Evolutionary conservation across 129 eudicot species (phyloP).

Genomic region (Centella asiatica): DNA sequence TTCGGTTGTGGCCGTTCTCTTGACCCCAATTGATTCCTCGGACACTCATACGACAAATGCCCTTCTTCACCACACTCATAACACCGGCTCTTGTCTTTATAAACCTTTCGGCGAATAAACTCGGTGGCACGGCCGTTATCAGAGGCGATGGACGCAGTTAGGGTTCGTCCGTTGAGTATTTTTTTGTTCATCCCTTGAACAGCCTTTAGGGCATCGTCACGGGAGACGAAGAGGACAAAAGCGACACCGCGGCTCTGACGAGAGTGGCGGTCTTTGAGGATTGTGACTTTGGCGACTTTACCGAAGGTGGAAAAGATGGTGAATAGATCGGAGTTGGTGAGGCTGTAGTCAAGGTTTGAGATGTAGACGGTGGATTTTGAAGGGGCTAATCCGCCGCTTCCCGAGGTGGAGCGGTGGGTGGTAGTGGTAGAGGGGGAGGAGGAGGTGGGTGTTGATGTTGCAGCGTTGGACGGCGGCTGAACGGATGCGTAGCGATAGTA

Average conservation of each 20-base stretch:
- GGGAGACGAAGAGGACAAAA: slow-evolving; percentile 63
- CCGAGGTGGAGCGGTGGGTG: slow-evolving; percentile 20
- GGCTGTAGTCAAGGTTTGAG: slow-evolving; percentile 63
- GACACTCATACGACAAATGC: slow-evolving; percentile 92
- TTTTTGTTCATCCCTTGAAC: slow-evolving; percentile 51
- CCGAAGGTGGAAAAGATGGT: slow-evolving; percentile 96
- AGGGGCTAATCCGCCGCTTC: slow-evolving; percentile 83
- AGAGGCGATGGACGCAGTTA: slow-evolving; percentile 63
- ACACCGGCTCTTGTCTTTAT: slow-evolving; percentile 82
- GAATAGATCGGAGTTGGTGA: slow-evolving; percentile 78
- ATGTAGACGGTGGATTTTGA: slow-evolving; percentile 89
- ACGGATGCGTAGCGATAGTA: slow-evolving; percentile 64
- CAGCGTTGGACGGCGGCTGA: slow-evolving; percentile 26
- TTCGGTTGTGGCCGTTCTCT: slow-evolving; percentile 66
- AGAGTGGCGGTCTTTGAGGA: slow-evolving; percentile 57
- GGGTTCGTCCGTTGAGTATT: slow-evolving; percentile 53
- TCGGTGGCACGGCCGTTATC: slow-evolving; percentile 87
- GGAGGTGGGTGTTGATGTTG: slow-evolving; percentile 22
- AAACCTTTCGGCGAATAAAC: slow-evolving; percentile 64
- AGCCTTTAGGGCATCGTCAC: slow-evolving; percentile 64
- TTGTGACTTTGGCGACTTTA: slow-evolving; percentile 84
- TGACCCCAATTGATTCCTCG: slow-evolving; percentile 60
- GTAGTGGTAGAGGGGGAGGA: slow-evolving; percentile 23
- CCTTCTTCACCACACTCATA: slow-evolving; percentile 95
- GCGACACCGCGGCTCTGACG: slow-evolving; percentile 94